Evolutionary conservation across 129 eudicot species (phyloP).

Genomic region (sunflower (Helianthus annuus)): DNA sequence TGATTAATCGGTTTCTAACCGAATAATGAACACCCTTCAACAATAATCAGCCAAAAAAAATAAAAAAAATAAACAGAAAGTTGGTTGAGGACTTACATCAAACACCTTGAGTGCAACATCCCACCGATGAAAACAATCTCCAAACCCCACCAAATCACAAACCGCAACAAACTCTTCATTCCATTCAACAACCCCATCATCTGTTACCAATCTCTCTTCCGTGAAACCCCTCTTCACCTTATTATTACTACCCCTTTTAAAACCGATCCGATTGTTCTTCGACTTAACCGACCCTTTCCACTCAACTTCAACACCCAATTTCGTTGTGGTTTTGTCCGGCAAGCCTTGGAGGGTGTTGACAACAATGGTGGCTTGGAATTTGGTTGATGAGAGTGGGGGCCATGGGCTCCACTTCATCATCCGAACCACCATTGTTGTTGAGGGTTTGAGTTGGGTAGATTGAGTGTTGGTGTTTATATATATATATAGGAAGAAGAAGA

Average conservation of each 20-base stretch:
- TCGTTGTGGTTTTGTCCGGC: background rate
- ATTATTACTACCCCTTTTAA: constrained; percentile 31
- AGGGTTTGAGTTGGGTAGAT: background rate
- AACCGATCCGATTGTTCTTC: constrained; percentile 40
- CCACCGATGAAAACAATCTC: constrained; percentile 49
- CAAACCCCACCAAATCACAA: constrained; percentile 34
- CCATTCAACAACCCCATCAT: constrained; percentile 57
- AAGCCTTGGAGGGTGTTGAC: constrained; percentile 36
- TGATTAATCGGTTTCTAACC: no score
- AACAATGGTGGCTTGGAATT: constrained; percentile 43
- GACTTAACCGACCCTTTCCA: constrained; percentile 63
- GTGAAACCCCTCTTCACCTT: constrained; percentile 48
- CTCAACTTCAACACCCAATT: constrained; percentile 49
- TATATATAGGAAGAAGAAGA: constrained; percentile 1
- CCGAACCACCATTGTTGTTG: constrained; percentile 43
- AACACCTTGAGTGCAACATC: constrained; percentile 53
- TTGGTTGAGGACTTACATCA: constrained; percentile 43
- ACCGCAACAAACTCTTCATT: constrained; percentile 45
- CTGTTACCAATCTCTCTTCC: constrained; percentile 32
- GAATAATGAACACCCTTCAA: no score
- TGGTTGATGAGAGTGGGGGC: constrained; percentile 56
- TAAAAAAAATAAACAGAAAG: background rate
- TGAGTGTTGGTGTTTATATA: constrained; percentile 7
- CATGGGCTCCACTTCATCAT: constrained; percentile 76
- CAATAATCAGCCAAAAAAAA: constrained; percentile 8